Evolutionary conservation across 306 rosid genomes (phyloP).

Genomic region (Medicago lupulina): DNA sequence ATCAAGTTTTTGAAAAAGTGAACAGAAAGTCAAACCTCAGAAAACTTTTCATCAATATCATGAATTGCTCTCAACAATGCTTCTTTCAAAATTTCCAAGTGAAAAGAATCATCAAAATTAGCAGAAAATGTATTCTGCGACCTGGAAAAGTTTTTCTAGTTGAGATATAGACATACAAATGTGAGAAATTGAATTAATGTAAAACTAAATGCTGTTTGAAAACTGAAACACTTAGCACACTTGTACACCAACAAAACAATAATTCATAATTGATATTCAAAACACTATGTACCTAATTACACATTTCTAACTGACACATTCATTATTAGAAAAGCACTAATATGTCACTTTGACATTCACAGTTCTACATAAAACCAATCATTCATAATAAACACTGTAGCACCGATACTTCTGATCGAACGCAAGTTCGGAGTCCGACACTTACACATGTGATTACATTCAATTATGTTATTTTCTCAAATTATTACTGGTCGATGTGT

Average conservation of each 20-base stretch:
- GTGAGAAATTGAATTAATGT: slow-evolving; percentile 19
- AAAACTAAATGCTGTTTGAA: slow-evolving; percentile 12
- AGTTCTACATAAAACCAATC: not conserved
- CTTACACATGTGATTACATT: no score
- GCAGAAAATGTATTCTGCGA: slow-evolving; percentile 64
- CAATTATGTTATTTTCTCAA: no score
- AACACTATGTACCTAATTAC: not conserved
- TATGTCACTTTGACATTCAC: slow-evolving; percentile 32
- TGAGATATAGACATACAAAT: slow-evolving; percentile 31
- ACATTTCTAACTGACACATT: no score
- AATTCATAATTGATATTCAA: not conserved
- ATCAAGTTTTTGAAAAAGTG: slow-evolving; percentile 31
- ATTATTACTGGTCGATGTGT: no score
- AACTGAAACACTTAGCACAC: slow-evolving; percentile 4
- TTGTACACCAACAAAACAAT: slow-evolving; percentile 14
- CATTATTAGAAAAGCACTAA: not conserved
- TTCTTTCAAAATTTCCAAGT: slow-evolving; percentile 94
- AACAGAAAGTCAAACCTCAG: slow-evolving; percentile 61
- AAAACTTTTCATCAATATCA: slow-evolving; percentile 85
- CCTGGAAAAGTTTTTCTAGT: slow-evolving; percentile 58
- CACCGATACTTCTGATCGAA: no score
- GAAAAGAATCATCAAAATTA: slow-evolving; percentile 69
- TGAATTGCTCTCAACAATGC: slow-evolving; percentile 85
- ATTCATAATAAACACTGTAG: not conserved
- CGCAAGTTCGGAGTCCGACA: no score